Evolutionary conservation across 495 filamentous ascomycete species (phyloP), one percentile per base, ranked within the genome.

Genomic region (Annulohypoxylon stygium): DNA sequence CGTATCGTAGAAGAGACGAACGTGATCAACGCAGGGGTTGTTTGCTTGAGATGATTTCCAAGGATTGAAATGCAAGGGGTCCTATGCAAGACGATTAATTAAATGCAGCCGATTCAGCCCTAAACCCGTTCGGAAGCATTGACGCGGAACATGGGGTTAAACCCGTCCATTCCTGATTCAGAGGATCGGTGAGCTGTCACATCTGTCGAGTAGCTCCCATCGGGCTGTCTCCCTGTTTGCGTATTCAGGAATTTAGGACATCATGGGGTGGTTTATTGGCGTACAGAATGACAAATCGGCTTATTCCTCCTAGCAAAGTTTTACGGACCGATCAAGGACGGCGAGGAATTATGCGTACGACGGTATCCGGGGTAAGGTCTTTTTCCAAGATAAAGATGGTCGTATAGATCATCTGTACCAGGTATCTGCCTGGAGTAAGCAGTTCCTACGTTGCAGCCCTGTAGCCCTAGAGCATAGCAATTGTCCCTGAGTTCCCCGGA

Each of bases 21-120:
- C 36, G 45, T 71, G 72, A 75, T 75, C 72, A 71, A 67, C 72
- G 57, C 72, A 75, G 63, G 72, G 72, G 43, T 70, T 18, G 16
- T 64, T 18, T 54, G 55, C 57, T 70, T 67, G 55, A 64, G 57
- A 64, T 11, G 58, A 39, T 30, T 54, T 61, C 62, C 62, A 58
- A 70, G 72, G 43, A 70, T 57, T 34, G 62, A 55, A 25, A 58
- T 61, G 59, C 67, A 70, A 54, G 72, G 72, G 67, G 45, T 60
- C 63, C 54, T 51, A 64, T 39, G 59, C 53, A 54, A 25, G 36
- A 26, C 59, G 61, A 60, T 67, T 70, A 62, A 55, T 66, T 54
- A 66, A 64, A 65, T 51, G 51, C 45, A 71, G 59, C 63, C 65
- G 55, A 71, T 75, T 71, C 72, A 75, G 72, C 72, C 72, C 72